Percentiles rank a stretch among this genome's conserved stretches.
Conservation (phyloP, 2,329 filamentous ascomycete genomes). For the Tolypocladium guangdongense region DNA sequence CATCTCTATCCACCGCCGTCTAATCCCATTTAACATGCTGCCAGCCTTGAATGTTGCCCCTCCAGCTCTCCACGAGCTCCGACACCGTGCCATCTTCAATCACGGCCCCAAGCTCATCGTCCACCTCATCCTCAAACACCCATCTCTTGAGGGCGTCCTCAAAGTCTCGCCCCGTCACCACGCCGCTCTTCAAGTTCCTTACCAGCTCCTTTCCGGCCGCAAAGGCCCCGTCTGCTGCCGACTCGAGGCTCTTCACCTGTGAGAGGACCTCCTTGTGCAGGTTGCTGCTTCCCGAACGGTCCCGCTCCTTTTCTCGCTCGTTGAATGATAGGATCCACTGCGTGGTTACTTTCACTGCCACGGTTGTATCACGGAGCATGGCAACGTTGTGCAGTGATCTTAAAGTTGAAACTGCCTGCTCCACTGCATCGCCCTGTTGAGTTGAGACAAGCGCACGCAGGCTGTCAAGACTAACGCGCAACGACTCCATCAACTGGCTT, state of each 20-base stretch:
- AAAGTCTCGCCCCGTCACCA: conserved; percentile 14
- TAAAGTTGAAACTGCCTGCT: conserved; percentile 13
- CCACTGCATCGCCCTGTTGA: conserved; percentile 4
- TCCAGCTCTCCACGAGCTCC: conserved; percentile 22
- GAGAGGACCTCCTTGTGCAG: conserved; percentile 25
- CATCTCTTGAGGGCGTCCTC: conserved; percentile 14
- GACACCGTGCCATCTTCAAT: conserved; percentile 14
- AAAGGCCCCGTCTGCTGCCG: conserved; percentile 17
- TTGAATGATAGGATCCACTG: conserved; percentile 25
- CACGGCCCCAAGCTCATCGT: conserved; percentile 10
- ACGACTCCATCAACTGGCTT: conserved; percentile 13
- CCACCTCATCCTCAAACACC: conserved; percentile 13
- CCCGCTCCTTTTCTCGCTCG: conserved; percentile 27
- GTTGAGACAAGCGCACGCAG: conserved; percentile 10
- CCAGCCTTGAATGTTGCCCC: conserved; percentile 23
- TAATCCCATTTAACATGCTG: conserved; percentile 21
- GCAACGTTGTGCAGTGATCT: conserved; percentile 24
- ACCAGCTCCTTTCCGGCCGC: conserved; percentile 21
- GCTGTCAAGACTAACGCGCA: conserved; percentile 15
- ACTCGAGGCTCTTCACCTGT: conserved; percentile 22
- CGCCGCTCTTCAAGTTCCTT: conserved; percentile 17
- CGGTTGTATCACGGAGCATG: conserved; percentile 26
- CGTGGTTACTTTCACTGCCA: conserved; percentile 18
- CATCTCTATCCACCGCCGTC: background rate
- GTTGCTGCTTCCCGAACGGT: conserved; percentile 25